Percentiles rank a stretch among this genome's conserved stretches.
These are phyloP conservation scores for Phalaenopsis hybrid DNA, from an alignment of 116 monocot species.

Conservation along the genomic window DNA sequence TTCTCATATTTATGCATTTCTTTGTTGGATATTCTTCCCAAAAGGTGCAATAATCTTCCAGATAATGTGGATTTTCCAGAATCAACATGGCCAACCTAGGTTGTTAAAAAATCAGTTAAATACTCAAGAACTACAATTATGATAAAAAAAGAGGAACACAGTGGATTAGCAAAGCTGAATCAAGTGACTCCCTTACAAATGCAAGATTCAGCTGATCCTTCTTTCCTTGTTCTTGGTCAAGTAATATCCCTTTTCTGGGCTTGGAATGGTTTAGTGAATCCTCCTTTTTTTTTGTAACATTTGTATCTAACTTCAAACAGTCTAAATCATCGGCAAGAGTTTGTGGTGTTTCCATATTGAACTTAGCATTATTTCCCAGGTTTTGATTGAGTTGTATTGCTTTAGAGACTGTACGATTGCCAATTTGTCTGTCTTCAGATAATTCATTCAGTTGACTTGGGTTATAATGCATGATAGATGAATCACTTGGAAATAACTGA, in stretches of 20 bases:
- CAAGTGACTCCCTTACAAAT: constrained; percentile 48
- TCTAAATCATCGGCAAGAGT: constrained; percentile 19
- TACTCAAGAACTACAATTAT: not conserved
- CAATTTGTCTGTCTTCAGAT: not conserved
- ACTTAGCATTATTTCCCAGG: constrained; percentile 12
- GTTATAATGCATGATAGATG: not conserved
- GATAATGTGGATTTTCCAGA: constrained; percentile 94
- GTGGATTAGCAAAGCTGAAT: not conserved
- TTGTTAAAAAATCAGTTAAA: not conserved
- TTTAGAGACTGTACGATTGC: constrained; percentile 7
- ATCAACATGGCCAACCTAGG: constrained; percentile 93
- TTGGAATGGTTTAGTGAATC: constrained; percentile 36
- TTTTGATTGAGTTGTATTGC: constrained; percentile 6
- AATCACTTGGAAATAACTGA: not conserved
- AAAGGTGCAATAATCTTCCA: constrained; percentile 75
- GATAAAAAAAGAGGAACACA: not conserved
- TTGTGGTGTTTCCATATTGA: constrained; percentile 10
- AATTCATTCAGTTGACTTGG: not conserved
- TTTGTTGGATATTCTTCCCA: constrained; percentile 72
- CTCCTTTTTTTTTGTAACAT: constrained; percentile 20
- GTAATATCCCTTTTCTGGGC: constrained; percentile 66
- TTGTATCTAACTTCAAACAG: constrained; percentile 38
- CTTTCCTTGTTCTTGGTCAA: constrained; percentile 36
- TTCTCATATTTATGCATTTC: constrained; percentile 90
- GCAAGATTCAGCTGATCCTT: constrained; percentile 78